Base-by-base conservation (phyloP, 805 yeast genomes). In the Metschnikowia cerradonensis region DNA sequence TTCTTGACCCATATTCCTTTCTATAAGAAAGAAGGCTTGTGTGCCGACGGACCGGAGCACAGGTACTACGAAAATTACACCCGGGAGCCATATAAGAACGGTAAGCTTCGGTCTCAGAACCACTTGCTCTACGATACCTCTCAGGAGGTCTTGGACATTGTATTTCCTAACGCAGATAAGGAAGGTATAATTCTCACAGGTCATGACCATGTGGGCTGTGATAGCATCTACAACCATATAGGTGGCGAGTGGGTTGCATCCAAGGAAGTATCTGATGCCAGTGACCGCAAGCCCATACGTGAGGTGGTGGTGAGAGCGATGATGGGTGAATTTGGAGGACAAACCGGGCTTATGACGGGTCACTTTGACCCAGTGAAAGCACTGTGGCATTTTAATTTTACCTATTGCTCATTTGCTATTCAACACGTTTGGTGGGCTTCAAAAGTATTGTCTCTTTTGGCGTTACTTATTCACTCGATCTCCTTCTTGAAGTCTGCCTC, bases 401-500 rank as follows among this genome's bases (percentile, higher is more conserved):
- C 79, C 5, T 72, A 86, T 52, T 94, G 99, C 70, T 84, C 90
- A 14, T 92, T 92, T 66, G 78, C 80, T 1, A 80, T 89, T 10
- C 97, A 91, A 69, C 97, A 91, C 65, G 81, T 87, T 48, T 94
- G 99, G 99, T 94, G 99, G 99, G 88, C 79, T 6, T 78, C 96
- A 2, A 84, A 88, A 60, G 77, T 84, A 1, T 48, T 63, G 19
- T 46, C 66, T 7, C 55, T 66, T n/a, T 59, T 78, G 31, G 53
- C 70, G 14, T 51, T 72, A 17, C 57, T 73, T 14, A 34, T 70
- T 26, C 65, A 65, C 41, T 70, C 75, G 15, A 35, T 50, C 32
- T 31, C 48, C 20, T 37, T 43, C 13, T 39, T 51, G 6, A 40
- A 26, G n/a, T 17, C 15, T 15, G 36, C 33, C 11, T 41, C n/a